phyloP scores from a whole-genome alignment of 352 stramenopile genomes.

The Phytophthora lateralis region DNA sequence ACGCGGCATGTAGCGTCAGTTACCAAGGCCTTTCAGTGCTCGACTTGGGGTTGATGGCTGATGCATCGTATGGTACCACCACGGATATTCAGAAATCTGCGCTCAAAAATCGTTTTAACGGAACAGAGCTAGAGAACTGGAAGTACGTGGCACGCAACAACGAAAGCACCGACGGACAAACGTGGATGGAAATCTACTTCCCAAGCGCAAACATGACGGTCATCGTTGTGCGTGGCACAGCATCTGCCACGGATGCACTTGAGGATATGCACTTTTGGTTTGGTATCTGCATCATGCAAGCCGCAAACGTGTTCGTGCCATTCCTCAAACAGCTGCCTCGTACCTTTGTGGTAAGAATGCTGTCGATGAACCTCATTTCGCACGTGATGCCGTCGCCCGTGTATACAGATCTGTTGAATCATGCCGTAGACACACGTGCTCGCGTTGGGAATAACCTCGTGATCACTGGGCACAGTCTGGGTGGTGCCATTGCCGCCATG shows the following conservation, averaged over 20 bases:
- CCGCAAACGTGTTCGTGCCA: constrained; percentile 76
- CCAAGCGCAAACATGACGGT: constrained; percentile 81
- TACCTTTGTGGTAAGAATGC: constrained; percentile 69
- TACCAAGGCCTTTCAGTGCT: constrained; percentile 65
- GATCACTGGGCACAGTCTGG: constrained; percentile 79
- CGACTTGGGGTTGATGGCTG: constrained; percentile 79
- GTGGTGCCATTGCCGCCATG: constrained; percentile 78
- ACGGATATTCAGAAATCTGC: constrained; percentile 61
- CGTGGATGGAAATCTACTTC: constrained; percentile 87
- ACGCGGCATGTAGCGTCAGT: constrained; percentile 76
- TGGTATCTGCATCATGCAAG: constrained; percentile 87
- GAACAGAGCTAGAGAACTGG: constrained; percentile 70
- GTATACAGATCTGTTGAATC: constrained; percentile 61
- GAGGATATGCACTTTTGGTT: constrained; percentile 90
- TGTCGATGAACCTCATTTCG: constrained; percentile 77
- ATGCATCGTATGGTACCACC: constrained; percentile 75
- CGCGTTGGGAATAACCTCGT: constrained; percentile 66
- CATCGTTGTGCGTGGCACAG: constrained; percentile 79
- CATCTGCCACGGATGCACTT: constrained; percentile 75
- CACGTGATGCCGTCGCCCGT: constrained; percentile 69
- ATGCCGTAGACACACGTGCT: constrained; percentile 47
- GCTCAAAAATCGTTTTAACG: constrained; percentile 79
- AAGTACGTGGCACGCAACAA: constrained; percentile 79
- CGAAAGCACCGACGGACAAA: constrained; percentile 68
- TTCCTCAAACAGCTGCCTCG: constrained; percentile 84